phyloP scores from a whole-genome alignment of 2,329 filamentous ascomycete genomes.

The Verticillium albo-atrum region DNA sequence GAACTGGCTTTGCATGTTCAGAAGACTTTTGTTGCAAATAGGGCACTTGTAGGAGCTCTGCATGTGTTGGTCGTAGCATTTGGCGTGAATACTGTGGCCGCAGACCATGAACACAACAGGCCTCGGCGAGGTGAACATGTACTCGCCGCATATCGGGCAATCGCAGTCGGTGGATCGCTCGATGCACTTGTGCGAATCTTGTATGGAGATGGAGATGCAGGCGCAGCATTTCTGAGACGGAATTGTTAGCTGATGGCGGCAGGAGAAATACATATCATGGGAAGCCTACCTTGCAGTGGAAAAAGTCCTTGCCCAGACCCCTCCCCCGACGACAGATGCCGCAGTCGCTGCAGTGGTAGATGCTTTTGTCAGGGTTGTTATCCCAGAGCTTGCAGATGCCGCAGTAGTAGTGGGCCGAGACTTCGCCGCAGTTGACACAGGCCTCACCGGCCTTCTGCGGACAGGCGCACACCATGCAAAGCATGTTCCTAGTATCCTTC shows the following conservation, averaged over 20 bases:
- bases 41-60: constrained; percentile 91
- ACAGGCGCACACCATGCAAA: constrained; percentile 91
- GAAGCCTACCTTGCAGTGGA: constrained; percentile 88
- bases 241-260: constrained; percentile 1
- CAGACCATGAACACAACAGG: constrained; percentile 93
- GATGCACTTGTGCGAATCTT: constrained; percentile 85
- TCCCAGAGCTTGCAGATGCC: constrained; percentile 96
- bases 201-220: constrained; percentile 85
- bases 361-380: constrained; percentile 82
- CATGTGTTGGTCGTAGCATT: constrained; percentile 85
- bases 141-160: constrained; percentile 94
- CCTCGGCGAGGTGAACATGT: constrained; percentile 87
- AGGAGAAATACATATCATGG: neutral
- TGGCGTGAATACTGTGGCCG: constrained; percentile 90
- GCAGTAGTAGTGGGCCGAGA: constrained; percentile 87
- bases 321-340: constrained; percentile 90
- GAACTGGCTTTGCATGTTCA: constrained; percentile 96
- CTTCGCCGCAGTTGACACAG: constrained; percentile 72
- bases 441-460: constrained; percentile 77
- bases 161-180: constrained; percentile 92
- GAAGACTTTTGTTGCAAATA: constrained; percentile 92
- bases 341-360: constrained; percentile 95
- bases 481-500: constrained; percentile 86
- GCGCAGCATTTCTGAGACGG: constrained; percentile 72
- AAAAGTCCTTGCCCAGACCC: constrained; percentile 93